Base-by-base conservation (phyloP, 257 asterid genomes). In the Haberlea rhodopensis region DNA sequence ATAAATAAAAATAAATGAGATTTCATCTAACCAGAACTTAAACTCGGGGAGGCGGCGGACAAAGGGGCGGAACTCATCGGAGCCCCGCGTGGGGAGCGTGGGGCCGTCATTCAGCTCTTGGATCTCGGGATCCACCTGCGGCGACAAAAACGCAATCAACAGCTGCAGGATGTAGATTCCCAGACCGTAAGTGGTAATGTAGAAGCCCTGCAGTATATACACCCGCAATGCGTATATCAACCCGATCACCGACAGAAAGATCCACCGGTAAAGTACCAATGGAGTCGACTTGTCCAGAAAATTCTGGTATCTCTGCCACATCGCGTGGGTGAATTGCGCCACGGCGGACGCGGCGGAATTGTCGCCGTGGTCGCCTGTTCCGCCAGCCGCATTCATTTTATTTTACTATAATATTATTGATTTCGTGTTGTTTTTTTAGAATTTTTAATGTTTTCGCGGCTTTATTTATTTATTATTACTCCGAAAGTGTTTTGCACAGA, bases 61-160 rank as follows among this genome's bases (percentile, higher is more conserved):
- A 72, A 94, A 90, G 60, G 99, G 99, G 68, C 99, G 96, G 66
- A 92, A 92, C 91, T 92, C 99, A 32, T 92, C 99, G 72, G 95
- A 84, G 71, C 95, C 94, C 40, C 89, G 94, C 46, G 95, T 84
- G 34, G 99, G 99, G 66, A 90, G 89, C 19, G 80, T 31, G 28
- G 97, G 96, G 11, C 87, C 99, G 55, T 78, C 92, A 13, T 22
- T 26, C n/a, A 77, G 68, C 25, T 60, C 76, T 63, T 87, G 84
- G 75, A 86, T 73, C 84, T 94, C 95, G 24, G 99, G 99, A 76
- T 94, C 99, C 45, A 94, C 96, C 83, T 90, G 96, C 52, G 97
- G 99, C 54, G 99, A 90, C 22, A 94, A 80, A 63, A 94, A 94
- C 22, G 97, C 97, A 49, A 94, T 87, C 75, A 94, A 64, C 64